These are phyloP conservation scores for Aspergillus terreus DNA, from an alignment of 2,329 filamentous ascomycete genomes.

Conservation along the genomic window DNA sequence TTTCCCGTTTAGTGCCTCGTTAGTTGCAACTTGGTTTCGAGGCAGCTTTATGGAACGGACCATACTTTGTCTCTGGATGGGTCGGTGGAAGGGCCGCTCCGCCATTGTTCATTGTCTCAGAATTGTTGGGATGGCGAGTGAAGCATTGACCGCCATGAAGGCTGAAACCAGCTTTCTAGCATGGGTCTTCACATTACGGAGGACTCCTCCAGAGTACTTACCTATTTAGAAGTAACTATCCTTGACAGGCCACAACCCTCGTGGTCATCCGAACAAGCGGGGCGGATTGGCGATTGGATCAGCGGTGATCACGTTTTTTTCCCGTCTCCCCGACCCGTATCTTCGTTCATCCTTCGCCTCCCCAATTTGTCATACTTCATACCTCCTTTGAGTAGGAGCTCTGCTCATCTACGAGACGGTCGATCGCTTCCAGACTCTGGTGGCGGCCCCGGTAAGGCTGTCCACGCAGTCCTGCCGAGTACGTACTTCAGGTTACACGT, in stretches of 20 bases:
- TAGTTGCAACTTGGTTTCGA: background rate
- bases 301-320: slow-evolving; percentile 14
- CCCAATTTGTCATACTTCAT: background rate
- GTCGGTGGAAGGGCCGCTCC: slow-evolving; percentile 3
- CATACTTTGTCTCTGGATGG: background rate
- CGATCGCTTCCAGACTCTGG: no score
- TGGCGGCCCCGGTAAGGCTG: slow-evolving; percentile 18
- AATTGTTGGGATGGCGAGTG: background rate
- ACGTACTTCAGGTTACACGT: background rate
- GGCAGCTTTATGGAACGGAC: no score
- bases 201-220: no score
- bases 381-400: no score
- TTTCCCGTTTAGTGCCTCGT: background rate
- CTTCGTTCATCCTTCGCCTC: background rate
- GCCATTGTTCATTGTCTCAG: background rate
- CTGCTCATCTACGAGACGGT: background rate
- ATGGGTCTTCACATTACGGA: no score
- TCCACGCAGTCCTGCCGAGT: slow-evolving; percentile 11
- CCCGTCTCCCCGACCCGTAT: slow-evolving; percentile 6
- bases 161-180: no score
- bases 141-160: background rate
- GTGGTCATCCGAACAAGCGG: slow-evolving; percentile 21
- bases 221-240: no score
- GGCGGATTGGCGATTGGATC: slow-evolving; percentile 13
- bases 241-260: slow-evolving; percentile 10